phyloP scores from a whole-genome alignment of 2,329 filamentous ascomycete genomes.

The Orbilia blumenaviensis region DNA sequence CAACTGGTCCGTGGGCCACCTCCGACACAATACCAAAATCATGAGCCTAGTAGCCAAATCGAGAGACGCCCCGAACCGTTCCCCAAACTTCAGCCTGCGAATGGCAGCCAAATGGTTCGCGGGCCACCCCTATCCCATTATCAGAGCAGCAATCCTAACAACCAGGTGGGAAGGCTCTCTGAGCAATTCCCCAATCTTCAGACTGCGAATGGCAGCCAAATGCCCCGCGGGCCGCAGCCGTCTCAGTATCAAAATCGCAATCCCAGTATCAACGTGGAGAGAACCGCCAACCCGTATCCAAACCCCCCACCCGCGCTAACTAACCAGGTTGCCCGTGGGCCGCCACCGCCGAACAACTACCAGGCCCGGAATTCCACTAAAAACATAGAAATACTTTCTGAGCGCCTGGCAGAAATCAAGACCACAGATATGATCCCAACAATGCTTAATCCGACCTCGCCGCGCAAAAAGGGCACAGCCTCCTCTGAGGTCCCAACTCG shows the following conservation, averaged over 20 bases:
- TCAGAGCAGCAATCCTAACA: background rate
- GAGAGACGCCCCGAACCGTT: conserved; percentile 1
- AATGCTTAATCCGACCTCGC: conserved; percentile 20
- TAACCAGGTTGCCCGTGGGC: background rate
- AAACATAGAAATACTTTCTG: conserved; percentile 23
- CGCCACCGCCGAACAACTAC: background rate
- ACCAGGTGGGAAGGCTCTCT: background rate
- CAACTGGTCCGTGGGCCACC: background rate
- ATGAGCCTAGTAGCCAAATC: background rate
- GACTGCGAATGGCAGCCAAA: background rate
- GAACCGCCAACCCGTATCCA: background rate
- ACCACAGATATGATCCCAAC: conserved; percentile 48
- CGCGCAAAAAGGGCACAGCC: background rate
- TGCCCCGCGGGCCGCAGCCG: background rate
- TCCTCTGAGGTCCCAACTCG: background rate
- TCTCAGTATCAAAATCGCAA: background rate
- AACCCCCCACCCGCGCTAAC: background rate
- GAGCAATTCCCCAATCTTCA: background rate
- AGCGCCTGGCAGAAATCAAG: conserved; percentile 18
- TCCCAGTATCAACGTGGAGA: background rate
- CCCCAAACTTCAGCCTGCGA: background rate
- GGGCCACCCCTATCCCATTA: conserved; percentile 1
- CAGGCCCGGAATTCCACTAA: background rate
- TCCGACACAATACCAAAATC: background rate
- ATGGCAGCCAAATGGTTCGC: background rate